Conservation (phyloP, 768 basidiomycete genomes). For the Boletus subparvulus region DNA sequence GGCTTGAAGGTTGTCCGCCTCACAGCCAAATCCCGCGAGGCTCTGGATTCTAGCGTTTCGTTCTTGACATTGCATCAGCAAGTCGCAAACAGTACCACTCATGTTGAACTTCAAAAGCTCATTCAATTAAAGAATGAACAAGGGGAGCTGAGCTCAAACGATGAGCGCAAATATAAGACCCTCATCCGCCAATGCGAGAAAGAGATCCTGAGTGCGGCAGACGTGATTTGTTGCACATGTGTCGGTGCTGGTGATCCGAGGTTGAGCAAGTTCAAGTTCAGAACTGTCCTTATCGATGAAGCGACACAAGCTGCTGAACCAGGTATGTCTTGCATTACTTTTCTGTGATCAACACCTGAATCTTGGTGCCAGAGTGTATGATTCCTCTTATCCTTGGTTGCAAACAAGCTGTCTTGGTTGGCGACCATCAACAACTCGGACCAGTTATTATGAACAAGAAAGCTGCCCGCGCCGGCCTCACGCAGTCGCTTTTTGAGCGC, state of each 20-base stretch:
- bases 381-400: slow-evolving; percentile 97
- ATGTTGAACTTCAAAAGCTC: slow-evolving; percentile 96
- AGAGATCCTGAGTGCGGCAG: slow-evolving; percentile 92
- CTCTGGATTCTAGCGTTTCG: slow-evolving; percentile 90
- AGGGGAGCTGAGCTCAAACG: slow-evolving; percentile 93
- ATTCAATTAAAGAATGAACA: slow-evolving; percentile 98
- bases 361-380: slow-evolving; percentile 80
- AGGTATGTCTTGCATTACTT: slow-evolving; percentile 46
- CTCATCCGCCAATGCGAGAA: slow-evolving; percentile 94
- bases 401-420: slow-evolving; percentile 97
- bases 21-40: slow-evolving; percentile 97
- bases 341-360: slow-evolving; percentile 8
- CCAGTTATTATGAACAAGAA: slow-evolving; percentile 99
- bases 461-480: slow-evolving; percentile 96
- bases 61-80: slow-evolving; percentile 97
- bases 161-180: slow-evolving; percentile 97
- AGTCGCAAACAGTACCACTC: slow-evolving; percentile 94
- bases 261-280: slow-evolving; percentile 95
- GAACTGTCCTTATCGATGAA: slow-evolving; percentile 97
- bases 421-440: slow-evolving; percentile 95
- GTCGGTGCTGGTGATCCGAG: slow-evolving; percentile 97
- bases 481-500: slow-evolving; percentile 97
- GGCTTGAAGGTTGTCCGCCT: slow-evolving; percentile 97
- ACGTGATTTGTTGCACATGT: slow-evolving; percentile 98
- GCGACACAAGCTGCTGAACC: slow-evolving; percentile 98